These are phyloP conservation scores for Cotoneaster glaucophyllus DNA, from an alignment of 306 rosid genomes.

Conservation along the genomic window DNA sequence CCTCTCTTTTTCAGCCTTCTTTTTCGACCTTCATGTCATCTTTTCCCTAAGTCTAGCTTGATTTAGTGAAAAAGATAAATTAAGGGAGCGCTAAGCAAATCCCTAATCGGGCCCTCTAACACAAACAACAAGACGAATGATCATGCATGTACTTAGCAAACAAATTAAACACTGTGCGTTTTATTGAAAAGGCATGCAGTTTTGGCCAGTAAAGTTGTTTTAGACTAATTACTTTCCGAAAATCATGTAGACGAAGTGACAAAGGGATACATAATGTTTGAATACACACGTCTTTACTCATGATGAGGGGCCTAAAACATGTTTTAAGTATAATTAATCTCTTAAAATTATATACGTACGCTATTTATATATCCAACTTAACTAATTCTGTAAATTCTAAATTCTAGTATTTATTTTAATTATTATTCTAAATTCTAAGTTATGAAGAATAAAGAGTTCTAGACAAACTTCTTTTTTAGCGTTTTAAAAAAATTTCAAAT, in stretches of 20 bases:
- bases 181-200: constrained; percentile 38
- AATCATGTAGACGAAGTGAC: constrained; percentile 21
- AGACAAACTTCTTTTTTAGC: constrained; percentile 17
- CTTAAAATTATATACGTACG: neutral
- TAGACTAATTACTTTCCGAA: constrained; percentile 36
- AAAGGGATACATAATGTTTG: constrained; percentile 27
- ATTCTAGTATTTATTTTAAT: constrained; percentile 6
- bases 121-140: constrained; percentile 74
- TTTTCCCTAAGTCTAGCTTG: constrained; percentile 43
- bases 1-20: constrained; percentile 57
- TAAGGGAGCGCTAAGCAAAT: constrained; percentile 58
- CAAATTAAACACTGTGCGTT: constrained; percentile 32
- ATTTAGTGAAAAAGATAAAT: constrained; percentile 29
- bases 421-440: constrained; percentile 15
- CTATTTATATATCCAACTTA: neutral
- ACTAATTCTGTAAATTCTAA: neutral
- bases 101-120: constrained; percentile 31
- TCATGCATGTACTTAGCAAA: constrained; percentile 35
- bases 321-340: neutral
- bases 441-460: constrained; percentile 5
- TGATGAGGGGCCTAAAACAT: neutral
- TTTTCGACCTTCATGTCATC: constrained; percentile 63
- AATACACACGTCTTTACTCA: neutral
- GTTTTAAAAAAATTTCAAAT: constrained; percentile 6
- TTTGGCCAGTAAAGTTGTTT: constrained; percentile 37